phyloP scores from a whole-genome alignment of 1,284 basidiomycete genomes.

The Rhizopogon hawkerae region DNA sequence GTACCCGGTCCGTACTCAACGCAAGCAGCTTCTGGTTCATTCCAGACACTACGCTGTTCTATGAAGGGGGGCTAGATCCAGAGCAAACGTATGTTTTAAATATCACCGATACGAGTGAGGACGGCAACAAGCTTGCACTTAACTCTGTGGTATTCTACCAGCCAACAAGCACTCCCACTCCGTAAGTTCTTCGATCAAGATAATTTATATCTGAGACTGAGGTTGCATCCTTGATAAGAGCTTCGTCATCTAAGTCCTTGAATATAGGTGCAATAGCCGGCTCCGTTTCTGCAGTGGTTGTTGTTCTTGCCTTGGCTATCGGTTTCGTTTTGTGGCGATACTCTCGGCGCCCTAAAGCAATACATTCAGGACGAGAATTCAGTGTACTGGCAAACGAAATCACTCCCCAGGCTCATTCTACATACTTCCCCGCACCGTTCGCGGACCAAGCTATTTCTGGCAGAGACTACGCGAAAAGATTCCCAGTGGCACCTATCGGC shows the following conservation, averaged over 20 bases:
- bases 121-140: conserved; percentile 3
- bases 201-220: conserved; percentile 1
- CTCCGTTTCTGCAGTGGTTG: neutral
- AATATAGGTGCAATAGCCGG: conserved; percentile 1
- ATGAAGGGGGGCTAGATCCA: conserved; percentile 4
- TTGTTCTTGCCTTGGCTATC: conserved; percentile 1
- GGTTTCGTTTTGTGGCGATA: conserved; percentile 5
- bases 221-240: neutral
- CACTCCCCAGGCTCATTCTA: neutral
- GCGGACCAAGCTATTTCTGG: neutral
- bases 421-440: neutral
- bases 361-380: neutral
- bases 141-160: conserved; percentile 4
- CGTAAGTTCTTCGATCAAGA: conserved; percentile 5
- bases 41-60: conserved; percentile 5
- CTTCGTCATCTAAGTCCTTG: conserved; percentile 1
- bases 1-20: neutral
- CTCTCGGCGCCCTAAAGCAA: neutral
- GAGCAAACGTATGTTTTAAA: conserved; percentile 1
- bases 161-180: neutral
- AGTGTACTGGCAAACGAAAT: neutral
- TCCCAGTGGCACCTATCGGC: neutral
- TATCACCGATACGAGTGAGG: conserved; percentile 1
- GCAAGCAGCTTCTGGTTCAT: conserved; percentile 8
- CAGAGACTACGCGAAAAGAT: neutral